These are phyloP conservation scores for Linum trigynum DNA, from an alignment of 345 rosid genomes.

Conservation along the genomic window DNA sequence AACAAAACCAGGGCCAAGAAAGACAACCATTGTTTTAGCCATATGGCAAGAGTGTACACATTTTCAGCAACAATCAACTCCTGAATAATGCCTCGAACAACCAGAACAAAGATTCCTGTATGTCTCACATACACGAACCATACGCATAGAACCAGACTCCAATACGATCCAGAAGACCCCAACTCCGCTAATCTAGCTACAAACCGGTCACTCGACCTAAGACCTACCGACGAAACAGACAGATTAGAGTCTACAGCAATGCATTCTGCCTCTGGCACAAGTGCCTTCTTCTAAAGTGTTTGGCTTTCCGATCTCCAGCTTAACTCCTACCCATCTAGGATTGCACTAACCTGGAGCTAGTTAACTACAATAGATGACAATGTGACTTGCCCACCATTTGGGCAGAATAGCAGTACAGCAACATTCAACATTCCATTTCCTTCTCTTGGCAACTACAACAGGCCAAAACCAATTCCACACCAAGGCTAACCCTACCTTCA, in stretches of 20 bases:
- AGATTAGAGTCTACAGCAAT: too few relatives aligned
- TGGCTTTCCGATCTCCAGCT: not conserved
- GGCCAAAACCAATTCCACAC: too few relatives aligned
- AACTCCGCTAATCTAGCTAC: not conserved
- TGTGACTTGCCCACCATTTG: not conserved
- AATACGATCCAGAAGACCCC: too few relatives aligned
- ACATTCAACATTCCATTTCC: not conserved
- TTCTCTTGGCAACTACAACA: not conserved
- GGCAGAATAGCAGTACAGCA: not conserved
- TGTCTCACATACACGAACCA: not conserved
- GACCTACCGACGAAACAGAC: too few relatives aligned
- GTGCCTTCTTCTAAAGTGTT: not conserved
- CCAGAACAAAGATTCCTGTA: too few relatives aligned
- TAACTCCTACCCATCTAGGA: not conserved
- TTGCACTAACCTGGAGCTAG: not conserved
- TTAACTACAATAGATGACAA: not conserved
- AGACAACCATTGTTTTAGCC: not conserved
- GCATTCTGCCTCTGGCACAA: too few relatives aligned
- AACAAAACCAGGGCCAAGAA: constrained; percentile 2
- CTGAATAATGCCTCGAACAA: too few relatives aligned
- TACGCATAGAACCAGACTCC: too few relatives aligned
- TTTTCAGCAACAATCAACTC: too few relatives aligned
- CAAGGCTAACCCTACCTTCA: too few relatives aligned
- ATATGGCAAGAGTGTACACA: too few relatives aligned
- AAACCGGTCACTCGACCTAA: constrained; percentile 1